Conservation (phyloP, 2,329 filamentous ascomycete species). For the Sarocladium brachiariae region DNA sequence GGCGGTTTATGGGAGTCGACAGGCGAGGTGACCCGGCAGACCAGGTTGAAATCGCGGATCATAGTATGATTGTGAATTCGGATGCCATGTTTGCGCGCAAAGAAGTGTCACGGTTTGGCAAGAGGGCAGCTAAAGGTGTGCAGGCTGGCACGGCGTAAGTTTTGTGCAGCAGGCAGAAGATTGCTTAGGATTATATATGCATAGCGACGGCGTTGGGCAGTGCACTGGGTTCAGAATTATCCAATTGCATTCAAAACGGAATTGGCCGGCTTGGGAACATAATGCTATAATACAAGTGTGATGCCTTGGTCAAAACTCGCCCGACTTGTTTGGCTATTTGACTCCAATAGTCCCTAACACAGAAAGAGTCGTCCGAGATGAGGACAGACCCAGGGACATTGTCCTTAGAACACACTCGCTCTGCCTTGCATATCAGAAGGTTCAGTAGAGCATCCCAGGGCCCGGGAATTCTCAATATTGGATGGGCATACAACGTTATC, state of each 20-base stretch:
- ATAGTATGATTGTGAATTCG: slow-evolving; percentile 59
- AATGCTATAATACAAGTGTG: too few relatives aligned
- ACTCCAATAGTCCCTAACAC: too few relatives aligned
- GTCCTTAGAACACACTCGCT: too few relatives aligned
- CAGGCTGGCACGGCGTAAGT: background rate
- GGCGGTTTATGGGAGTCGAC: slow-evolving; percentile 38
- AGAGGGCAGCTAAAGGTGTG: slow-evolving; percentile 22
- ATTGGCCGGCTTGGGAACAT: background rate
- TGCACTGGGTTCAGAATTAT: background rate
- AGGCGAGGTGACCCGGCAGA: slow-evolving; percentile 24
- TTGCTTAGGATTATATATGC: slow-evolving; percentile 15
- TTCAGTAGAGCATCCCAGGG: too few relatives aligned
- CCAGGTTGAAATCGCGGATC: slow-evolving; percentile 49
- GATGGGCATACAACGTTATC: too few relatives aligned
- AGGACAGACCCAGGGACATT: too few relatives aligned
- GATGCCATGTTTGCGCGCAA: slow-evolving; percentile 45
- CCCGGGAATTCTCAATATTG: too few relatives aligned
- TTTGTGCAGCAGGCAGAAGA: slow-evolving; percentile 8
- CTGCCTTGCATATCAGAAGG: too few relatives aligned
- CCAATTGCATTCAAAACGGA: background rate
- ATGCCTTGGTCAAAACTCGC: background rate
- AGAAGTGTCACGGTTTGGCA: slow-evolving; percentile 42
- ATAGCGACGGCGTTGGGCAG: slow-evolving; percentile 6
- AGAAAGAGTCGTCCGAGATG: too few relatives aligned
- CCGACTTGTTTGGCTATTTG: too few relatives aligned